Evolutionary conservation across 2,329 filamentous ascomycete species (phyloP), one percentile per base, ranked within the genome.

Genomic region (Cladophialophora yegresii): DNA sequence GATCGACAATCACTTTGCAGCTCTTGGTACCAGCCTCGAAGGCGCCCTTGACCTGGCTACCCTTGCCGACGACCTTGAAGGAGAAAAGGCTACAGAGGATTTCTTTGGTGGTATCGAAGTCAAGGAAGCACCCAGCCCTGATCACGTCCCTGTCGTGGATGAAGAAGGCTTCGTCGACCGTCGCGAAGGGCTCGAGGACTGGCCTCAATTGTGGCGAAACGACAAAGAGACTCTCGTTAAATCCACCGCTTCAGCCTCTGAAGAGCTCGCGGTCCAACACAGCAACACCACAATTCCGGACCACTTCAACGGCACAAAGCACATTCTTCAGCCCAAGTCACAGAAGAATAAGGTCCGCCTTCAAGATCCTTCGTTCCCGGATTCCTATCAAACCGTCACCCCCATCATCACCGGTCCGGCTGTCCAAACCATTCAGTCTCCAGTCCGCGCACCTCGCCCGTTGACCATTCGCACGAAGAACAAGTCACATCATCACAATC

Each of bases 291-390:
- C 22, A 30, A 16, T 13, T 12, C 16, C 32, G 20, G 51, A 45
- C 22, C 36, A 58, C 13, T 16, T 56, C 13, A 57, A 57, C 36
- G 43, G 47, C 23, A 30, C 49, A 4, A 63, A 63, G 61, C 26
- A 22, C 33, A 63, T 67, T 40, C 60, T 67, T 33, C 10, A 61
- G 40, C 66, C 66, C 20, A 65, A 63, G 50, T 65, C 63, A 43
- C 60, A 47, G 53, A 67, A 65, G 56, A 43, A 55, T 12, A 65
- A 61, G 57, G 28, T 30, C 28, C 13, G n/a, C 30, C 47, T 36
- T n/a, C 57, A 7, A 50, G 57, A 59, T 40, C 30, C 30, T 36
- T 50, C 30, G 20, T 26, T 51, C 13, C 32, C 57, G 10, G 47
- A 36, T 9, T 36, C 26, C 12, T 51, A 53, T 22, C 20, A 54